Evolutionary conservation across 2,329 filamentous ascomycete genomes (phyloP).

Genomic region (Fusarium sp.): DNA sequence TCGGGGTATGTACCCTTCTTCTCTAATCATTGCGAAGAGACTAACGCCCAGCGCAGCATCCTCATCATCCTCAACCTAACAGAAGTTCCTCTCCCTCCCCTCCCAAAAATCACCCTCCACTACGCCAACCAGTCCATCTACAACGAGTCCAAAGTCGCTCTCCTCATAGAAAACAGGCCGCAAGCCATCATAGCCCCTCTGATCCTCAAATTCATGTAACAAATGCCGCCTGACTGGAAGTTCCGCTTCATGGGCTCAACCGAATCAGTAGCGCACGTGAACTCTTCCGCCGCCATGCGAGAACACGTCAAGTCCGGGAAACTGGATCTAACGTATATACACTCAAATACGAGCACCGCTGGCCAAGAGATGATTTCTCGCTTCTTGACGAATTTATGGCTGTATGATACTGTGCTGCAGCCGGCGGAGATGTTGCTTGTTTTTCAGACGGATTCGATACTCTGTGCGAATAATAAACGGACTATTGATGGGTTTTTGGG

Average conservation of each 20-base stretch:
- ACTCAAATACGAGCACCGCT: neutral
- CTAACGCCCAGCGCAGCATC: rapidly evolving
- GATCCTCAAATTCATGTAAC: neutral
- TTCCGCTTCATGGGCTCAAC: neutral
- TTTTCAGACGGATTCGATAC: neutral
- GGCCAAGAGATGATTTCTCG: neutral
- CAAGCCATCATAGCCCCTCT: neutral
- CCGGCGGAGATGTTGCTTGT: neutral
- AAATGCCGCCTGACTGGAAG: neutral
- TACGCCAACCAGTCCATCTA: neutral
- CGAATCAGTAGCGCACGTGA: neutral
- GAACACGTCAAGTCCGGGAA: neutral
- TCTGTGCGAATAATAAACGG: neutral
- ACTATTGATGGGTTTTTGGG: neutral
- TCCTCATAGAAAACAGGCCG: neutral
- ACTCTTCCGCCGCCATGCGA: neutral
- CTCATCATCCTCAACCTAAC: neutral
- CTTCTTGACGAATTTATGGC: neutral
- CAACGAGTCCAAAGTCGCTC: neutral
- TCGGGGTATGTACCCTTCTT: neutral
- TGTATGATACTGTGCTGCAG: neutral
- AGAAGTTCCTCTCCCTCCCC: rapidly evolving
- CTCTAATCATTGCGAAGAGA: rapidly evolving
- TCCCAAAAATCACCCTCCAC: neutral
- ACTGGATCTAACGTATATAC: neutral